phyloP scores from a whole-genome alignment of 2,329 filamentous ascomycete genomes.

The Hirsutella minnesotensis region DNA sequence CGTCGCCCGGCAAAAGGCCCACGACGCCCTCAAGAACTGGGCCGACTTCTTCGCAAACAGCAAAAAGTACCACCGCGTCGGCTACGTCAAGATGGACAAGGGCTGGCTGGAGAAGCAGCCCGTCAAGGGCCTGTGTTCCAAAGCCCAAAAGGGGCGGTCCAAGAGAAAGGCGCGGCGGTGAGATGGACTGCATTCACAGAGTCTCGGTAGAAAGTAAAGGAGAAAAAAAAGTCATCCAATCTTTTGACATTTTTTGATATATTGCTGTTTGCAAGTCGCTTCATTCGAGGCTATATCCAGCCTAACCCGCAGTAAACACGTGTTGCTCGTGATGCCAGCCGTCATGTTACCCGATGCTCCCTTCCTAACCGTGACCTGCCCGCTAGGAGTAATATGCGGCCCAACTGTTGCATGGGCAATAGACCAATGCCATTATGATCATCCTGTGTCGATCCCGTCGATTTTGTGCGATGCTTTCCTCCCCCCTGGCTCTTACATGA shows the following conservation, averaged over 20 bases:
- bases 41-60: slow-evolving; percentile 68
- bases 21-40: slow-evolving; percentile 67
- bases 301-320: too few species aligned
- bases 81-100: slow-evolving; percentile 53
- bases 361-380: too few species aligned
- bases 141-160: slow-evolving; percentile 47
- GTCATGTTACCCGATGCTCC: too few species aligned
- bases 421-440: not conserved
- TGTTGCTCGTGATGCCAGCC: too few species aligned
- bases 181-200: too few species aligned
- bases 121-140: slow-evolving; percentile 54
- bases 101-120: slow-evolving; percentile 52
- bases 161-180: slow-evolving; percentile 29
- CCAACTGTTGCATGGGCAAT: too few species aligned
- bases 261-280: too few species aligned
- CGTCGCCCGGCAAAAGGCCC: slow-evolving; percentile 52
- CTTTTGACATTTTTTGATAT: too few species aligned
- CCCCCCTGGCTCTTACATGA: slow-evolving; percentile 16
- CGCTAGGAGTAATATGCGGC: too few species aligned
- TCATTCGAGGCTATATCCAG: too few species aligned
- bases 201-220: too few species aligned
- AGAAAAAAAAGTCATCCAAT: too few species aligned
- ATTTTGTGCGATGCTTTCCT: not conserved
- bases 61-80: slow-evolving; percentile 72
- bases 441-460: not conserved